Evolutionary conservation across 805 yeast genomes (phyloP).

Genomic region (Myxozyma mucilagina): DNA sequence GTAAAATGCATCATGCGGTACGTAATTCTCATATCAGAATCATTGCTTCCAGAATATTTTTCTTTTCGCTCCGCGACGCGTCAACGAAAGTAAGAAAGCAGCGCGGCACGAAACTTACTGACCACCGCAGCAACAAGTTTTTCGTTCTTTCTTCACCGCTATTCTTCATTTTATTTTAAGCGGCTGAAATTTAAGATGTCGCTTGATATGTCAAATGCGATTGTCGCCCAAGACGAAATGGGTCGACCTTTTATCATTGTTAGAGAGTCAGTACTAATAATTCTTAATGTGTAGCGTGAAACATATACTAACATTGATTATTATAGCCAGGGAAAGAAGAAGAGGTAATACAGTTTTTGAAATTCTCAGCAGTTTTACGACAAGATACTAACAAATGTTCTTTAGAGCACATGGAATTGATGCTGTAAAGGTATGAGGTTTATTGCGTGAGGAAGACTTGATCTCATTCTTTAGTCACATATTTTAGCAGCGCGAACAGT

Average conservation of each 20-base stretch:
- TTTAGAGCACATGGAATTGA: slow-evolving; percentile 72
- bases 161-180: neutral
- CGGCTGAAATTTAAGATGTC: slow-evolving; percentile 4
- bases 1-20: neutral
- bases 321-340: slow-evolving; percentile 44
- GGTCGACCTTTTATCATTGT: slow-evolving; percentile 99
- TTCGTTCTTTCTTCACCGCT: neutral
- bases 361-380: neutral
- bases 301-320: slow-evolving; percentile 4
- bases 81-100: neutral
- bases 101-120: slow-evolving; percentile 44
- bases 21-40: slow-evolving; percentile 1
- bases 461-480: slow-evolving; percentile 58
- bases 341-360: slow-evolving; percentile 28
- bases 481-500: slow-evolving; percentile 94
- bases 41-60: slow-evolving; percentile 12
- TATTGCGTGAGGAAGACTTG: neutral
- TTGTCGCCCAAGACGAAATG: slow-evolving; percentile 98
- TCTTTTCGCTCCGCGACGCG: slow-evolving; percentile 6
- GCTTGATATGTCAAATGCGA: slow-evolving; percentile 96
- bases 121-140: neutral
- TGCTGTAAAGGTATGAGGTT: slow-evolving; percentile 52
- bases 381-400: neutral
- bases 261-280: slow-evolving; percentile 61
- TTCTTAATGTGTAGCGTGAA: neutral